Percentiles rank a stretch among this genome's conserved stretches.
phyloP scores from a whole-genome alignment of 495 filamentous ascomycete genomes.

The Coniosporium apollinis region DNA sequence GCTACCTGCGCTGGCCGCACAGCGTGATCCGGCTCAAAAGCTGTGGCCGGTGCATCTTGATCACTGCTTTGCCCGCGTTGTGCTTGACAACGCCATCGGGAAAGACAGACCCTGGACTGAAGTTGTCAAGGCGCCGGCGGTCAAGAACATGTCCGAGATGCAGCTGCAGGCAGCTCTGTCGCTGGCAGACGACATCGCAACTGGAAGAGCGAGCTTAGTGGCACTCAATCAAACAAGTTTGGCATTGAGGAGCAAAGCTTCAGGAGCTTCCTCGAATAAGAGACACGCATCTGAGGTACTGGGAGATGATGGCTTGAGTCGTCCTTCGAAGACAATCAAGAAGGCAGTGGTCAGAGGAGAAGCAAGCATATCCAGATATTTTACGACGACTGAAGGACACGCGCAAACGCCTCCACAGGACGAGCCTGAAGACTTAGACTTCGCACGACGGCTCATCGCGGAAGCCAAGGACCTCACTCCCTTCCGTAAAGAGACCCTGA shows the following conservation, averaged over 20 bases:
- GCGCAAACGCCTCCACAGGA: background rate
- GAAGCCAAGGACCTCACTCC: conserved; percentile 5
- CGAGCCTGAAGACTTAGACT: background rate
- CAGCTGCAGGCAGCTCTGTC: conserved; percentile 16
- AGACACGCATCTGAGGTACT: too few species aligned
- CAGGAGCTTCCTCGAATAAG: conserved; percentile 10
- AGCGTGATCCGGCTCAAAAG: conserved; percentile 12
- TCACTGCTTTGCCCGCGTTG: conserved; percentile 26
- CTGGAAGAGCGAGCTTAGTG: conserved; percentile 13
- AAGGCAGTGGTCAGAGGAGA: background rate
- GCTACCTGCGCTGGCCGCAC: conserved; percentile 7
- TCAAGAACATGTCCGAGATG: conserved; percentile 17
- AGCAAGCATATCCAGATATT: conserved; percentile 1
- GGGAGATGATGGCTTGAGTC: background rate
- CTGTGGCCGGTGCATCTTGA: conserved; percentile 22
- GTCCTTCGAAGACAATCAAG: background rate
- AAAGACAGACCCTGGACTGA: conserved; percentile 13
- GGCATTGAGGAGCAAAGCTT: conserved; percentile 11
- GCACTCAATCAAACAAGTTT: conserved; percentile 18
- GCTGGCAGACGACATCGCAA: conserved; percentile 16
- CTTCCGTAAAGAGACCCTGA: conserved; percentile 12
- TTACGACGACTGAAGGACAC: background rate
- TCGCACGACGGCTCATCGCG: conserved; percentile 4
- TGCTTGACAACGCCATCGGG: conserved; percentile 23
- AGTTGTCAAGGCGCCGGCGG: conserved; percentile 11